Evolutionary conservation across 2,329 filamentous ascomycete species (phyloP), one percentile per base, ranked within the genome.

Genomic region (Hymenoscyphus infarciens): DNA sequence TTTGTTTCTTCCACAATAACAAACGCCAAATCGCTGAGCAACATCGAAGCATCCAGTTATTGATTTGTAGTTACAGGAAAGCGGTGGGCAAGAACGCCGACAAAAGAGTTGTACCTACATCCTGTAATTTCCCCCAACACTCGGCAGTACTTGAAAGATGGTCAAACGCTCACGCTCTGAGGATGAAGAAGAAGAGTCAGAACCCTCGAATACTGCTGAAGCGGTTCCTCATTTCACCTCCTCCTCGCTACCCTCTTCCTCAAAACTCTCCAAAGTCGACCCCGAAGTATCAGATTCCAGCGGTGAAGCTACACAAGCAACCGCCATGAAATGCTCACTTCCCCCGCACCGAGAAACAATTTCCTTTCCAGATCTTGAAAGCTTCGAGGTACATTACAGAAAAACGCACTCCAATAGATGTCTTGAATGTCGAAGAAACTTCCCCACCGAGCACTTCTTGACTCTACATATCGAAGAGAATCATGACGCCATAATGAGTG

Each of bases 391-490:
- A 8, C 95, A 99, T 75, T 97, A 97, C 77, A 82, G 81, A 68
- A 87, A 91, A 72, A 80, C 83, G 25, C 95, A 98, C 75, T 84
- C 86, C 64, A 93, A 97, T 75, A 86, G 94, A 53, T 99, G 95
- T 74, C 79, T 87, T 10, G 89, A 92, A 72, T 99, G 95, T 75
- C 81, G 83, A 61, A 92, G 85, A 74, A 98, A 97, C 74, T 92
- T 98, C 66, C 95, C 95, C 1, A 92, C 91, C 0, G 83, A 87
- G 39, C 88, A 93, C 74, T 87, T 95, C 61, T 81, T 99, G 58
- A 81, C 83, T 62, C 77, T 98, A 55, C 95, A 99, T 74, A 93
- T 97, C 67, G 87, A 93, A 69, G 95, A 98, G 76, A 91, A 88
- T 68, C 95, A 98, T 76, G 92, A 99, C 76, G 85, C 92, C 7